Evolutionary conservation across 1,284 basidiomycete genomes (phyloP).

Genomic region (Ustilago shanxiensis): DNA sequence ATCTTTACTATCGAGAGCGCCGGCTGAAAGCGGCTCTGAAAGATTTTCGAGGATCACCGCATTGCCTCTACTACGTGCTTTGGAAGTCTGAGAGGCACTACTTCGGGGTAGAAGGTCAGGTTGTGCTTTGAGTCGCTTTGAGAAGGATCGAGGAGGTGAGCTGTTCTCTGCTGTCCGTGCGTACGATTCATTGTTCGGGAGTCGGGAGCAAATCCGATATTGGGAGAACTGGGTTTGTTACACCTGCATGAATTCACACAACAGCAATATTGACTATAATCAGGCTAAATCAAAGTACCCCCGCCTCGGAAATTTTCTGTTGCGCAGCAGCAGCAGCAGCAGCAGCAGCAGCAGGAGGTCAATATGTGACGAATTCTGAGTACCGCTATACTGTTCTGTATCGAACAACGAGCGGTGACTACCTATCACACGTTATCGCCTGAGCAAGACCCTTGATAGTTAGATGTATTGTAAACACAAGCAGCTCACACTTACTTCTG

Average conservation of each 20-base stretch:
- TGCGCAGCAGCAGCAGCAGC: background rate
- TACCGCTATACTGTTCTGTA: too few species aligned
- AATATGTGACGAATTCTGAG: too few species aligned
- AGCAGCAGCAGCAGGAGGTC: too few species aligned
- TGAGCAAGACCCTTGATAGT: too few species aligned
- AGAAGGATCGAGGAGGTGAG: background rate
- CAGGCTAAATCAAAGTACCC: background rate
- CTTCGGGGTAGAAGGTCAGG: too few species aligned
- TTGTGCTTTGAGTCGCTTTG: too few species aligned
- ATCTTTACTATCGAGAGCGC: constrained; percentile 9
- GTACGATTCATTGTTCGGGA: constrained; percentile 7
- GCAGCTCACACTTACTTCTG: background rate
- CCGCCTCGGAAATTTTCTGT: background rate
- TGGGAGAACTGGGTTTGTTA: background rate
- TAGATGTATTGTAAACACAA: too few species aligned
- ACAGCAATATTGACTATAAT: background rate
- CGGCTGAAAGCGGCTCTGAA: too few species aligned
- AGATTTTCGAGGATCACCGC: background rate
- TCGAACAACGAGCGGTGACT: too few species aligned
- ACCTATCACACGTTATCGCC: too few species aligned
- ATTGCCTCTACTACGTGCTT: background rate
- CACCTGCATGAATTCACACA: background rate
- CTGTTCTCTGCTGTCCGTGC: too few species aligned
- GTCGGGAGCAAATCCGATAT: background rate
- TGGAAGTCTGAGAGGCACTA: too few species aligned